Conservation (phyloP, 2,329 filamentous ascomycete genomes). For the Dothiorella sarmentorum region DNA sequence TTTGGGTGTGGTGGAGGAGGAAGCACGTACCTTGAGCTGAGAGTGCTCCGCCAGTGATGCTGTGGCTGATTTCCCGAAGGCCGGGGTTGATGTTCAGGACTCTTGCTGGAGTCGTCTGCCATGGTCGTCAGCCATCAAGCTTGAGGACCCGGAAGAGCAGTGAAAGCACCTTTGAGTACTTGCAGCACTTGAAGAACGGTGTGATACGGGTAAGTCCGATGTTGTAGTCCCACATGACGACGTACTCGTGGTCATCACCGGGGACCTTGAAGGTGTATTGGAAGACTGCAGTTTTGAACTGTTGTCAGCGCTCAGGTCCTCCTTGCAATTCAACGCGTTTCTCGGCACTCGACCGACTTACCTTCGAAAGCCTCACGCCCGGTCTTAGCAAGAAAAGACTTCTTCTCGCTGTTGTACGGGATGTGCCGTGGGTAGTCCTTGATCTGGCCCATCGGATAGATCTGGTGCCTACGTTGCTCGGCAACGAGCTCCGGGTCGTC, state of each 20-base stretch:
- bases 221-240: conserved; percentile 96
- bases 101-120: conserved; percentile 81
- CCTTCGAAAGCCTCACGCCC: conserved; percentile 86
- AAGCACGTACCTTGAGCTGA: conserved; percentile 75
- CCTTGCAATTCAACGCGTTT: no score
- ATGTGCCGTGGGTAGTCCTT: conserved; percentile 61
- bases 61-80: conserved; percentile 84
- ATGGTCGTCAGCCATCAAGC: conserved; percentile 16
- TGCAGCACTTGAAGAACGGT: conserved; percentile 87
- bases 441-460: conserved; percentile 65
- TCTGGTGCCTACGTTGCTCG: conserved; percentile 60
- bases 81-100: conserved; percentile 68
- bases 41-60: conserved; percentile 89
- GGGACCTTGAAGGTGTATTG: conserved; percentile 78
- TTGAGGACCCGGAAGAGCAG: background rate
- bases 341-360: no score
- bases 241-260: conserved; percentile 62
- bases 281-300: conserved; percentile 67
- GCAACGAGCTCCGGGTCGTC: conserved; percentile 53
- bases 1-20: background rate
- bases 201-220: conserved; percentile 91
- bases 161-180: conserved; percentile 73
- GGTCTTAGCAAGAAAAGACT: conserved; percentile 80
- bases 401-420: conserved; percentile 93
- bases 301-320: no score